Evolutionary conservation across 225 moss, liverwort and hornwort genomes (phyloP).

Genomic region (Neckera pumila): DNA sequence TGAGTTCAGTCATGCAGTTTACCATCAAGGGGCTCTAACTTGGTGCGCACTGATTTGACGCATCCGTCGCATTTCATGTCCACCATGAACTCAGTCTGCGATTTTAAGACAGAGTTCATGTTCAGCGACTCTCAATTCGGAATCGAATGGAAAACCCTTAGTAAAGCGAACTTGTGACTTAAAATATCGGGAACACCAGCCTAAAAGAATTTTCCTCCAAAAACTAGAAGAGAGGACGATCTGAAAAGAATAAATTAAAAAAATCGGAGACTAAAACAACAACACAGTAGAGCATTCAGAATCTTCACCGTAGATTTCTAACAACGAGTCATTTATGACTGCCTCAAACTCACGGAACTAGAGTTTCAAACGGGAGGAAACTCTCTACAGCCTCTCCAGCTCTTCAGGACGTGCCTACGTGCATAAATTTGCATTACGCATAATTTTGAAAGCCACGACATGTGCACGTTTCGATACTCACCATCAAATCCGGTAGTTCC

Average conservation of each 20-base stretch:
- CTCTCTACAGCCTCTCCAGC: neutral
- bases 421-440: neutral
- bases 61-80: conserved; percentile 92
- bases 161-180: neutral
- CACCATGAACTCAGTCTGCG: conserved; percentile 97
- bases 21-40: conserved; percentile 86
- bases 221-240: neutral
- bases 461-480: neutral
- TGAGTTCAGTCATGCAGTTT: neutral
- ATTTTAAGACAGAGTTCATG: neutral
- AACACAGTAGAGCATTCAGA: neutral
- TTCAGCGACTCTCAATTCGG: neutral
- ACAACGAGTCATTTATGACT: neutral
- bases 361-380: neutral
- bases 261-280: neutral
- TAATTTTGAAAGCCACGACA: neutral
- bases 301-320: neutral
- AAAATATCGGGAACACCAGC: neutral
- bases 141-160: neutral
- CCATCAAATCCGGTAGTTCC: conserved; percentile 49
- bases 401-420: neutral
- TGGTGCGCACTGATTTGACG: conserved; percentile 75
- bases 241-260: neutral
- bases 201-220: neutral
- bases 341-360: neutral